Base-by-base conservation (phyloP, 2,329 filamentous ascomycete genomes). In the Exophiala sp. region DNA sequence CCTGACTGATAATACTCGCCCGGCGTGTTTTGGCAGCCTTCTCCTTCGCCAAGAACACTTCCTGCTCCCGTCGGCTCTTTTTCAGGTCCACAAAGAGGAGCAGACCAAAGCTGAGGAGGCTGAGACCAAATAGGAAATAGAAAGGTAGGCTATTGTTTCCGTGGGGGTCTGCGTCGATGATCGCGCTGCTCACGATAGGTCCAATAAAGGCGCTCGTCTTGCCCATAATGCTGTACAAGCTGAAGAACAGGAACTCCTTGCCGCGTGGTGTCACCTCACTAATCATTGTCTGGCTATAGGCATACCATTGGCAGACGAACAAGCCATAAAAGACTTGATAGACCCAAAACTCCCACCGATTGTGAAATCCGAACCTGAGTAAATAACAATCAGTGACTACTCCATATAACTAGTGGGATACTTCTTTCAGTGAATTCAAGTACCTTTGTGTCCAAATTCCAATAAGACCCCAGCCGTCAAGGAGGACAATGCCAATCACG, bases 181-280 rank as follows among this genome's bases (percentile, higher is more conserved):
- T 86, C 4, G 82, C 82, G 55, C 76, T 80, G 49, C 77, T 80
- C n/a, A 86, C 81, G 21, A 86, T 68, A 0, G 82, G 83, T 0
- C 82, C 82, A 48, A 86, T 83, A 58, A 85, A 85, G 1, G 76
- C 79, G 6, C 76, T 81, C 0, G 81, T 82, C 66, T 86, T 86
- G 38, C 82, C 81, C 52, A 59, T 58, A 22, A 85, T 83, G 54
- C 76, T 81, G 66, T 85, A 85, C 1, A 86, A 65, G 40, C 74
- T 78, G 72, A 86, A 86, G 70, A 86, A 86, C 9, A 86, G 68
- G 59, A 84, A 85, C 57, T 85, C 83, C 60, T 84, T 80, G 30
- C 82, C 82, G 4, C 79, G 72, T 0, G 82, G 82, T 0, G 81
- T 84, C 1, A 86, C 80, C 58, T 84, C 82, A 2, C 76, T 80